These are phyloP conservation scores for Glycine latifolia DNA, from an alignment of 306 rosid genomes.

Conservation along the genomic window DNA sequence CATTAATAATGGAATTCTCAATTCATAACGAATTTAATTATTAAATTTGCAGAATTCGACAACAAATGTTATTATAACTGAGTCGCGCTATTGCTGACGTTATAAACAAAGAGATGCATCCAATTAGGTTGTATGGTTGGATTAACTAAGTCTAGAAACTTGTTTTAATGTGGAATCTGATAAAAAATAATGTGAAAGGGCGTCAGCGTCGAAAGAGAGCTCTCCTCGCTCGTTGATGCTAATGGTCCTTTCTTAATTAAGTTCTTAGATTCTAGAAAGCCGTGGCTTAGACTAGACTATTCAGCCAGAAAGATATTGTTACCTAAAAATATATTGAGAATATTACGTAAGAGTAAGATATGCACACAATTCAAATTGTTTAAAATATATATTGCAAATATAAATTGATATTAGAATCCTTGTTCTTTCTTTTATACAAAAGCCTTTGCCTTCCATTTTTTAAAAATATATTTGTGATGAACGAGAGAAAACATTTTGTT, in stretches of 20 bases:
- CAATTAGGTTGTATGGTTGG: background rate
- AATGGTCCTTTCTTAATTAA: background rate
- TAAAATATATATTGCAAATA: no score
- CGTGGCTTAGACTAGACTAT: conserved; percentile 9
- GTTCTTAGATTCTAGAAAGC: conserved; percentile 32
- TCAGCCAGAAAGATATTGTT: background rate
- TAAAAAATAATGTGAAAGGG: background rate
- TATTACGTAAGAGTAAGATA: background rate
- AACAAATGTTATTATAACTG: background rate
- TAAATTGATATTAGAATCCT: background rate
- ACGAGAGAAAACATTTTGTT: no score
- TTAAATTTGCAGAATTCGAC: background rate
- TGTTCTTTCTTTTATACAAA: background rate
- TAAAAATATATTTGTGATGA: no score
- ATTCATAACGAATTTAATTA: background rate
- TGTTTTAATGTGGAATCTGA: conserved; percentile 1
- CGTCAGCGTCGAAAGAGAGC: background rate
- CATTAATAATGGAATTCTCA: background rate
- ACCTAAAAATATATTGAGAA: background rate
- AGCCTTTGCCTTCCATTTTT: background rate
- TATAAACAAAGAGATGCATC: background rate
- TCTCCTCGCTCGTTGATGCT: background rate
- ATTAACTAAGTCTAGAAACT: conserved; percentile 27
- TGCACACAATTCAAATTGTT: no score
- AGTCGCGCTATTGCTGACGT: background rate